Base-by-base conservation (phyloP, 2,329 filamentous ascomycete species). In the Lasiodiplodia gonubiensis region DNA sequence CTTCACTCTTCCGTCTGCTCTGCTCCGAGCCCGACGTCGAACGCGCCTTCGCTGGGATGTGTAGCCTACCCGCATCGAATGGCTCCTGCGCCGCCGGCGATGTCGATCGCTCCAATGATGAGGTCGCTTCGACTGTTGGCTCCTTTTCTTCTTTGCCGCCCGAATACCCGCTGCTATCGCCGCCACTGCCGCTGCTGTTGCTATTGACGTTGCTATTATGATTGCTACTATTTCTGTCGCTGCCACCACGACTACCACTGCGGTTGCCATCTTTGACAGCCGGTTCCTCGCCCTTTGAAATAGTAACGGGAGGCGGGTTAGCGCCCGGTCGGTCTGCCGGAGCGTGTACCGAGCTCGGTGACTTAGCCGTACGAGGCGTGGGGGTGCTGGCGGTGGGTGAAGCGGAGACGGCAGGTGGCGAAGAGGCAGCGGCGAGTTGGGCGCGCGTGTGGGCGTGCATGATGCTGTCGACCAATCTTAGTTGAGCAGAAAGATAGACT, bases 401-500 rank as follows among this genome's bases (percentile, higher is more conserved):
- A 39, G 64, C 52, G 35, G 52, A 37, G 18, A n/a, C 23, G 52
- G 16, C 11, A 37, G 63, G 25, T 21, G 48, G 59, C 10, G 46
- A 46, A 8, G 64, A 53, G 12, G 64, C 33, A 14, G 65, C 65
- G 30, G 48, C 54, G 11, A 67, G 48, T 30, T 67, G 65, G n/a
- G 65, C 65, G 30, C 49, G 46, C 21, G 65, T 67, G 25, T 67
- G 65, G 35, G 55, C 49, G 48, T 61, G 65, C 65, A 67, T 67
- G 35, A 61, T 67, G 48, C 65, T 67, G 46, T 23, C n/a, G 4
- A 11, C 16, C 35, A 49, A 52, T 33, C 39, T 30, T 21, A 23
- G 8, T 18, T 42, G 4, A 18, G 42, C 42, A n/a, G 42, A 14
- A n/a, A 21, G 18, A n/a, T n/a, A 7, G 39, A 3, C 39, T 8